Evolutionary conservation across 257 asterid species (phyloP).

Genomic region (Nicotiana tabacum): DNA sequence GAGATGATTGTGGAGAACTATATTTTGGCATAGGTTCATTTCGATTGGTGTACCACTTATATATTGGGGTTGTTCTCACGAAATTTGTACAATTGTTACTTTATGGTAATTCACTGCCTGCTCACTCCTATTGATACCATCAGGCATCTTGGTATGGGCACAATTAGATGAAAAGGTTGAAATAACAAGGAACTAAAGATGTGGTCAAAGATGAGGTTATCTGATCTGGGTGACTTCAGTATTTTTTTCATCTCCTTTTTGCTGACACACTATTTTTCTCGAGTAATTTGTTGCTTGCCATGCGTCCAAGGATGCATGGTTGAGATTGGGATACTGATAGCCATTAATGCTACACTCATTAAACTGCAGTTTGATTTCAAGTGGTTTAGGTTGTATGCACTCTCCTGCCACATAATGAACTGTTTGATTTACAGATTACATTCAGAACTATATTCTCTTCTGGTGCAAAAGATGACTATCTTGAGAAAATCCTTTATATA

Average conservation of each 20-base stretch:
- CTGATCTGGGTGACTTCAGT: background rate
- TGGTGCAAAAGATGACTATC: background rate
- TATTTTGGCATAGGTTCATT: background rate
- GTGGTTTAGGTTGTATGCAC: background rate
- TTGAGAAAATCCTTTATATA: background rate
- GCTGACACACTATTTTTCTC: background rate
- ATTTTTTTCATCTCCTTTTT: background rate
- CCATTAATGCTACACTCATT: background rate
- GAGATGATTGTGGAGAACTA: background rate
- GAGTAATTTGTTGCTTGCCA: background rate
- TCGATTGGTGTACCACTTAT: background rate
- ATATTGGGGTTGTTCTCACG: background rate
- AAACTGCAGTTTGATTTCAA: background rate
- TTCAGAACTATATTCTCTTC: constrained; percentile 1
- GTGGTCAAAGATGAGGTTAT: background rate
- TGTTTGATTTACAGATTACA: background rate
- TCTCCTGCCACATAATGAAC: background rate
- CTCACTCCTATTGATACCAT: background rate
- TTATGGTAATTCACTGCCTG: background rate
- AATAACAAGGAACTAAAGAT: background rate
- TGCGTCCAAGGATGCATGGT: background rate
- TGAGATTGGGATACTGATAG: background rate
- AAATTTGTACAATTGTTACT: background rate
- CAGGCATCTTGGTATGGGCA: background rate
- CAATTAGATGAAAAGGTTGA: background rate